phyloP scores from a whole-genome alignment of 2,329 filamentous ascomycete species.

The Neofusicoccum parvum region DNA sequence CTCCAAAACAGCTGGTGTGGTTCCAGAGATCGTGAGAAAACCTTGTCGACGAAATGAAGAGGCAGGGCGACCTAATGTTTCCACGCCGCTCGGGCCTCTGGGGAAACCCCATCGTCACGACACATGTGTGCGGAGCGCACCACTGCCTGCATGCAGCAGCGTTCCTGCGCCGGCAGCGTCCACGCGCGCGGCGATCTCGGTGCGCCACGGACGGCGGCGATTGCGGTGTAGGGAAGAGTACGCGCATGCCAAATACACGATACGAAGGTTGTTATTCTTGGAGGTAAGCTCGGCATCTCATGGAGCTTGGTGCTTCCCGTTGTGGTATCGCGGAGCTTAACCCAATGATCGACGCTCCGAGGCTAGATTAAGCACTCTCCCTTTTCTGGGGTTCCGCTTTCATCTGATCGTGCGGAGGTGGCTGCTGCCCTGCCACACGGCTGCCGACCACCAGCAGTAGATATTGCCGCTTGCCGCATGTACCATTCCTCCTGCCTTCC shows the following conservation, averaged over 20 bases:
- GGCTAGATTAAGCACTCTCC: neutral
- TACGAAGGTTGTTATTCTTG: neutral
- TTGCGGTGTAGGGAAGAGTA: neutral
- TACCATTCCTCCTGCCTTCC: neutral
- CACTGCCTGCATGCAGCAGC: neutral
- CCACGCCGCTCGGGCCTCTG: too few relatives aligned
- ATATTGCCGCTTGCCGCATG: neutral
- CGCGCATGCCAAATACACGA: neutral
- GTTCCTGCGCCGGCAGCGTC: neutral
- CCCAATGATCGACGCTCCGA: neutral
- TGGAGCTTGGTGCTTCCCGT: neutral
- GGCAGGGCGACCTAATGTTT: too few relatives aligned
- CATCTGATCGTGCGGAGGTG: conserved; percentile 16
- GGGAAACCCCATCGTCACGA: too few relatives aligned
- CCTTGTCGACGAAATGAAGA: too few relatives aligned
- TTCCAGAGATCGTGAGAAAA: too few relatives aligned
- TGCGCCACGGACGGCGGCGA: neutral
- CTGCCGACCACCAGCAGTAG: neutral
- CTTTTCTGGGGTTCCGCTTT: neutral
- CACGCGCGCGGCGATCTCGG: neutral
- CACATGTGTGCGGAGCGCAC: too few relatives aligned
- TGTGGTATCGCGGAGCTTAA: neutral
- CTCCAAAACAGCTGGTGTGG: neutral
- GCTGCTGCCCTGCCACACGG: neutral
- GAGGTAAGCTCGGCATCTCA: neutral